These are phyloP conservation scores for Fulvia fulva DNA, from an alignment of 2,329 filamentous ascomycete species.

Conservation along the genomic window DNA sequence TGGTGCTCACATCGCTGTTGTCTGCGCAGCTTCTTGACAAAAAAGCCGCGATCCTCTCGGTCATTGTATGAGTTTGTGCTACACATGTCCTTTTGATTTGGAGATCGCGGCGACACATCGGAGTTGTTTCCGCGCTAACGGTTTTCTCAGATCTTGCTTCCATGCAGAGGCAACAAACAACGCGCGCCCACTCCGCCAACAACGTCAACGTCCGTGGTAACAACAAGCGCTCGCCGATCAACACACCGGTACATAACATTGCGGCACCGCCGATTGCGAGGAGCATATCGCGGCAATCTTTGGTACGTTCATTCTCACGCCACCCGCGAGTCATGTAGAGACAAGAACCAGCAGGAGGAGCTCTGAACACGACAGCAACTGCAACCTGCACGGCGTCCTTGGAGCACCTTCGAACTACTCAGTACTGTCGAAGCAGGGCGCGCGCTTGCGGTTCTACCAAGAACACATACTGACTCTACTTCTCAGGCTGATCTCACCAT, in stretches of 20 bases:
- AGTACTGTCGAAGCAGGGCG: no score
- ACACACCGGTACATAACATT: slow-evolving; percentile 11
- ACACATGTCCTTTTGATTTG: background rate
- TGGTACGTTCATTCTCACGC: slow-evolving; percentile 13
- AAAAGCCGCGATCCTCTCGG: no score
- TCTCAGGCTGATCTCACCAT: slow-evolving; percentile 42
- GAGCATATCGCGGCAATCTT: slow-evolving; percentile 41
- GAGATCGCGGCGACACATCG: background rate
- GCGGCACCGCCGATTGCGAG: slow-evolving; percentile 34
- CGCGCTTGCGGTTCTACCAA: no score
- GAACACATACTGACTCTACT: background rate
- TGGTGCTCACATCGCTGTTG: no score
- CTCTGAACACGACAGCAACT: no score
- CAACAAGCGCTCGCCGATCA: slow-evolving; percentile 29
- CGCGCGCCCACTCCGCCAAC: slow-evolving; percentile 33
- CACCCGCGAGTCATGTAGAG: background rate
- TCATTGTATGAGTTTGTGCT: no score
- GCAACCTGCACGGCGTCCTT: no score
- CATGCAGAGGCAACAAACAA: slow-evolving; percentile 43
- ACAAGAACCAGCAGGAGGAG: no score
- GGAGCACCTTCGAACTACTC: no score
- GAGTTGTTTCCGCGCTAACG: slow-evolving; percentile 4
- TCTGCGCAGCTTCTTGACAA: no score
- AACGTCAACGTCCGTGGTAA: slow-evolving; percentile 27
- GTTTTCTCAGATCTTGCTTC: slow-evolving; percentile 41